A percentile compares a stretch with the other conserved stretches of the same genome.
Evolutionary conservation across 2,329 filamentous ascomycete species (phyloP).

Genomic region (Blastomyces parvus): DNA sequence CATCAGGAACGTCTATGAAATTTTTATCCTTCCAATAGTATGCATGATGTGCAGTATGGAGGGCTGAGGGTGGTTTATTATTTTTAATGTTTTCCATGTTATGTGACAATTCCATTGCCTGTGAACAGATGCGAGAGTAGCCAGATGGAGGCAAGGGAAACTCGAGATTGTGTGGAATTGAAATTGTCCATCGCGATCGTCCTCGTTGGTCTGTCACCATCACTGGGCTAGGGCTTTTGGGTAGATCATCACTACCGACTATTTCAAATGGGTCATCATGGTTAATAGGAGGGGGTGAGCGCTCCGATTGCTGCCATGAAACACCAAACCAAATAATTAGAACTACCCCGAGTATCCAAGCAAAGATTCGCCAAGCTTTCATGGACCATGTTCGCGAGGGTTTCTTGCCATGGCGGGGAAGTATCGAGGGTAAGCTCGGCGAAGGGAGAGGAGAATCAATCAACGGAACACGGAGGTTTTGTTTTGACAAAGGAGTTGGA

Average conservation of each 20-base stretch:
- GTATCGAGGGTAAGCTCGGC: constrained; percentile 58
- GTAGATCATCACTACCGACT: constrained; percentile 56
- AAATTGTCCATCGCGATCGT: constrained; percentile 67
- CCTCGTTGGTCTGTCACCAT: constrained; percentile 57
- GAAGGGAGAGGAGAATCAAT: constrained; percentile 61
- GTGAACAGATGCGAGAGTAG: constrained; percentile 60
- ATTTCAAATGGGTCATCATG: constrained; percentile 54
- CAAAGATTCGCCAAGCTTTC: constrained; percentile 47
- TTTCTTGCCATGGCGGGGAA: constrained; percentile 56
- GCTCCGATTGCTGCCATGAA: constrained; percentile 19
- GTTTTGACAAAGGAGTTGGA: constrained; percentile 40
- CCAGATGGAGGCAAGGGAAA: constrained; percentile 60
- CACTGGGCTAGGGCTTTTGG: constrained; percentile 62
- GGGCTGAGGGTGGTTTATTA: constrained; percentile 18
- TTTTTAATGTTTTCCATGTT: constrained; percentile 46
- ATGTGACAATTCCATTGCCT: constrained; percentile 55
- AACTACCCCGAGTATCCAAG: constrained; percentile 46
- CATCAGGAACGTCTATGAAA: constrained; percentile 67
- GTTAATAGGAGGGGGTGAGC: constrained; percentile 26
- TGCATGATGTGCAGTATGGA: constrained; percentile 28
- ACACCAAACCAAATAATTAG: constrained; percentile 43
- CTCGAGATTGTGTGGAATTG: constrained; percentile 55
- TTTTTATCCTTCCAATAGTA: constrained; percentile 57
- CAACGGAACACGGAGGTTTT: constrained; percentile 51
- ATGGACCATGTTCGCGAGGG: constrained; percentile 48